Evolutionary conservation across 2,329 filamentous ascomycete genomes (phyloP).

Genomic region (Epichloe gansuensis): DNA sequence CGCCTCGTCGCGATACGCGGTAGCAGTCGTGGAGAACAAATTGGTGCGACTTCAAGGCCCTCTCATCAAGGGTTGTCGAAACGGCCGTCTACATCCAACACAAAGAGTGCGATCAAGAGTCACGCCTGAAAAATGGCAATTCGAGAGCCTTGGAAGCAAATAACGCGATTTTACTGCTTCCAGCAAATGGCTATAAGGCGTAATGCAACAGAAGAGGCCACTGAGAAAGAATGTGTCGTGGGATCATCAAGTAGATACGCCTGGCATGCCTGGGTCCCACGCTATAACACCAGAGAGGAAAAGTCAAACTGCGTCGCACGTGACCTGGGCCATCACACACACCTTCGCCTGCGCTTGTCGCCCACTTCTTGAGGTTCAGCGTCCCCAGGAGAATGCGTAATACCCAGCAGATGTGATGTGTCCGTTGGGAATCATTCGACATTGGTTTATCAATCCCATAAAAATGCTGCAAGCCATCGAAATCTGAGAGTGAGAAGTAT

Average conservation of each 20-base stretch:
- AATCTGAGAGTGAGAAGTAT: no score
- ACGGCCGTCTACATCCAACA: conserved; percentile 20
- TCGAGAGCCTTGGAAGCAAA: conserved; percentile 2
- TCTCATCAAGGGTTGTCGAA: conserved; percentile 23
- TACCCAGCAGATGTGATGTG: no score
- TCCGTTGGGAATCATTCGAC: no score
- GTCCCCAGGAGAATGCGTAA: no score
- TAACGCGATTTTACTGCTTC: conserved; percentile 10
- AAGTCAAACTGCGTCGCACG: conserved; percentile 19
- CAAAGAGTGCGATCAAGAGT: conserved; percentile 16
- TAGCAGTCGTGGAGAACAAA: conserved; percentile 18
- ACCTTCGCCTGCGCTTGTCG: not conserved
- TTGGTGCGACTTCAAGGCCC: conserved; percentile 28
- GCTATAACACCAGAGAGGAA: conserved; percentile 18
- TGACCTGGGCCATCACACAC: not conserved
- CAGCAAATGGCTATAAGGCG: conserved; percentile 13
- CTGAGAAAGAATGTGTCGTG: conserved; percentile 27
- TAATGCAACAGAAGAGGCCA: conserved; percentile 18
- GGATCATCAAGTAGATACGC: conserved; percentile 17
- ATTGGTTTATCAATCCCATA: no score
- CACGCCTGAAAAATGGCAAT: conserved; percentile 10
- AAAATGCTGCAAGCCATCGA: no score
- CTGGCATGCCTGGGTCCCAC: conserved; percentile 10
- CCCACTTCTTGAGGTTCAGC: not conserved
- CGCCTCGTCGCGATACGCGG: conserved; percentile 31